A percentile compares a stretch with the other conserved stretches of the same genome.
Evolutionary conservation across 2,329 filamentous ascomycete species (phyloP).

Genomic region (Botryotinia calthae): DNA sequence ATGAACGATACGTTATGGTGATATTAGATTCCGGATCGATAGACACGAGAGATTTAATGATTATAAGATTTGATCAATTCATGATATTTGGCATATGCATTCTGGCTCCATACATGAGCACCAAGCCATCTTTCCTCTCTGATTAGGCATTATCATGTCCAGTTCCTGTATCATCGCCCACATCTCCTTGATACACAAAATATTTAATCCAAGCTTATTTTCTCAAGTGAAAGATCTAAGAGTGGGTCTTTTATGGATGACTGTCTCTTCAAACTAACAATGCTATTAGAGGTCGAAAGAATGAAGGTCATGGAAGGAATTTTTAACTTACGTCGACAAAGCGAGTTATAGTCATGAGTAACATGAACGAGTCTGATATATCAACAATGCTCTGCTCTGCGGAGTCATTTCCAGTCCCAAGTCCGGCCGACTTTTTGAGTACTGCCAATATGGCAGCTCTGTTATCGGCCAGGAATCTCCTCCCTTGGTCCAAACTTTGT

Average conservation of each 20-base stretch:
- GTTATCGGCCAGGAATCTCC: conserved; percentile 78
- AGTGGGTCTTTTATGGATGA: conserved; percentile 28
- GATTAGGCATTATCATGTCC: conserved; percentile 1
- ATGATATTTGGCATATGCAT: background rate
- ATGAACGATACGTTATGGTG: background rate
- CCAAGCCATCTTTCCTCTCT: background rate
- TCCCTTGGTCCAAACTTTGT: conserved; percentile 67
- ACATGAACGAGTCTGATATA: conserved; percentile 79
- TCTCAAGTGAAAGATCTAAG: conserved; percentile 32
- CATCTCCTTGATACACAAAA: conserved; percentile 10
- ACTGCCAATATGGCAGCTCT: conserved; percentile 81
- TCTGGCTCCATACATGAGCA: conserved; percentile 10
- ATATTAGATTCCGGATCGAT: background rate
- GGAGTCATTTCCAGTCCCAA: conserved; percentile 53
- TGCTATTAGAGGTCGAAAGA: conserved; percentile 14
- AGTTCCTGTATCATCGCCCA: conserved; percentile 7
- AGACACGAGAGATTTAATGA: background rate
- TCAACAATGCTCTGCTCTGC: conserved; percentile 65
- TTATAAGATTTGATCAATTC: background rate
- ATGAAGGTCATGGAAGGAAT: background rate
- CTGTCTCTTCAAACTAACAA: conserved; percentile 44
- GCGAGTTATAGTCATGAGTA: conserved; percentile 76
- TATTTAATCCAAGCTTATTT: conserved; percentile 5
- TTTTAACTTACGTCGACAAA: conserved; percentile 73
- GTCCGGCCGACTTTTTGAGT: conserved; percentile 83